phyloP scores from a whole-genome alignment of 1,284 basidiomycete genomes.

The Cutaneotrichosporon sp. region DNA sequence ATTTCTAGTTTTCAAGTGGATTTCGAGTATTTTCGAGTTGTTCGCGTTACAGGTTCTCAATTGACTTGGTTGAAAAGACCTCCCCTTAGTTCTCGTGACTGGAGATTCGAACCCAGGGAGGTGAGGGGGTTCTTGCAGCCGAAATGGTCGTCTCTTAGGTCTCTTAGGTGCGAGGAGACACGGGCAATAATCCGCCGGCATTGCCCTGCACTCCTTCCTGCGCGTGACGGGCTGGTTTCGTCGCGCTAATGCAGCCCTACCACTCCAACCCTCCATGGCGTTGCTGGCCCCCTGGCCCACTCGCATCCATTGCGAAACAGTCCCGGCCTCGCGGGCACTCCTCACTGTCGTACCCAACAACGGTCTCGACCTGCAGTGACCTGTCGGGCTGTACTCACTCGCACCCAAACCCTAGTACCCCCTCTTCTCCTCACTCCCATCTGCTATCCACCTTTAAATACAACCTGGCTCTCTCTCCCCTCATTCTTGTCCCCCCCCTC shows the following conservation, averaged over 20 bases:
- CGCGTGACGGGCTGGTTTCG: slow-evolving; percentile 14
- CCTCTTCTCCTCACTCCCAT: slow-evolving; percentile 6
- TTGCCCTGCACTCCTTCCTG: slow-evolving; percentile 8
- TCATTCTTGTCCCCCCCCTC: slow-evolving; percentile 2
- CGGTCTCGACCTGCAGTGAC: too few relatives aligned
- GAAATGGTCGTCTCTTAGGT: neutral
- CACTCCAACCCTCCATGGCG: slow-evolving; percentile 7
- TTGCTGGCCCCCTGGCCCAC: slow-evolving; percentile 11
- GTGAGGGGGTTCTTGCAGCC: neutral
- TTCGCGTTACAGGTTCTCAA: neutral
- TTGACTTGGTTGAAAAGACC: neutral
- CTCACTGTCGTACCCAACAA: neutral
- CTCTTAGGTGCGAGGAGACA: neutral
- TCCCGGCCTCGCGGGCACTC: slow-evolving; percentile 13
- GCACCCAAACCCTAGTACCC: slow-evolving; percentile 1
- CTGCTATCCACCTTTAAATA: slow-evolving; percentile 12
- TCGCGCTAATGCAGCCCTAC: slow-evolving; percentile 17
- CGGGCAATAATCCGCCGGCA: neutral
- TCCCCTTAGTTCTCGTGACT: neutral
- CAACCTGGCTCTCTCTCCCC: neutral
- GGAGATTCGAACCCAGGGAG: neutral
- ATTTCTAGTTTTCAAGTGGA: too few relatives aligned
- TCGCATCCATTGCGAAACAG: slow-evolving; percentile 19
- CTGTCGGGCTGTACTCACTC: neutral
- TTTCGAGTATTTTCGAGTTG: too few relatives aligned